These are phyloP conservation scores for Albugo candida DNA, from an alignment of 352 stramenopile species.

Conservation along the genomic window DNA sequence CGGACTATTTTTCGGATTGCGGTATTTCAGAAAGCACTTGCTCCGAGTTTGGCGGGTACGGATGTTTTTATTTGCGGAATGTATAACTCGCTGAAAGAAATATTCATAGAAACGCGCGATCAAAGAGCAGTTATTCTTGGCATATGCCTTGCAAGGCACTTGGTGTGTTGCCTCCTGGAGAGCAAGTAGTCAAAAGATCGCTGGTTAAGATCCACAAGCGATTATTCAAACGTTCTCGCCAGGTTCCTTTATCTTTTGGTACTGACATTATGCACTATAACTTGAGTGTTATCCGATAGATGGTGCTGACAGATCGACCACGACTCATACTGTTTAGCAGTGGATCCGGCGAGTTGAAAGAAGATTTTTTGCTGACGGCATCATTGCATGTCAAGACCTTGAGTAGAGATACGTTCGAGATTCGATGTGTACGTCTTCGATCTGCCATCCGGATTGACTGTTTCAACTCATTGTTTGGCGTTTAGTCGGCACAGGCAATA, in stretches of 20 bases:
- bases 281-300: conserved; percentile 8
- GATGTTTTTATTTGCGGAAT: neutral
- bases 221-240: conserved; percentile 56
- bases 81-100: neutral
- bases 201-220: conserved; percentile 60
- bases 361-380: conserved; percentile 34
- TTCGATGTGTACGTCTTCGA: conserved; percentile 32
- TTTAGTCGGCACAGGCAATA: too few relatives aligned
- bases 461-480: too few relatives aligned
- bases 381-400: conserved; percentile 51
- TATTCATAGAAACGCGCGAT: neutral
- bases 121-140: conserved; percentile 2
- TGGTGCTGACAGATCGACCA: conserved; percentile 50
- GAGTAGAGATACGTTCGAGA: conserved; percentile 52
- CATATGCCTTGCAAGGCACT: conserved; percentile 15
- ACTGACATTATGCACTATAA: neutral
- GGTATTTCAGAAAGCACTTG: conserved; percentile 54
- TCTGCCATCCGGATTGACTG: too few relatives aligned
- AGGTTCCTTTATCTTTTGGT: conserved; percentile 15
- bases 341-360: conserved; percentile 52
- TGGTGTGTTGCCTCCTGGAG: conserved; percentile 20
- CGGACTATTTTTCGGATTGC: conserved; percentile 63
- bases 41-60: conserved; percentile 23
- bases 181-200: conserved; percentile 44
- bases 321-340: conserved; percentile 46